Evolutionary conservation across 805 yeast genomes (phyloP).

Genomic region (Schizosaccharomyces lindneri): DNA sequence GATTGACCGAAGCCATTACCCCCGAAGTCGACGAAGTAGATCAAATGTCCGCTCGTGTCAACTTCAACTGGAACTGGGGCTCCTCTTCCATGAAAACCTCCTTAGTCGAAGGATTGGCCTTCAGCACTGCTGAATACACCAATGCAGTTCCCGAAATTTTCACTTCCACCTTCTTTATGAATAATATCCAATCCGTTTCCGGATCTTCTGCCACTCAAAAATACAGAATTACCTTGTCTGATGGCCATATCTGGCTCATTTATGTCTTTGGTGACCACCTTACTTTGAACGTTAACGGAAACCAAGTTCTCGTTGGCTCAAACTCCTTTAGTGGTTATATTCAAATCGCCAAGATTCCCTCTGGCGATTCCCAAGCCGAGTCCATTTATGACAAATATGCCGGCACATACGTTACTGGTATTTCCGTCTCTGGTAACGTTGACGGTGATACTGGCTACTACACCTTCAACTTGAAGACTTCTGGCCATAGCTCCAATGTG

Average conservation of each 20-base stretch:
- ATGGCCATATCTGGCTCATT: conserved; percentile 39
- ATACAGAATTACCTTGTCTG: conserved; percentile 28
- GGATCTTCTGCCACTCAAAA: conserved; percentile 23
- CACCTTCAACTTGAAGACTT: conserved; percentile 19
- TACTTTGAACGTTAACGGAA: conserved; percentile 13
- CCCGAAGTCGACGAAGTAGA: conserved; percentile 5
- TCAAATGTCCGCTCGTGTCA: conserved; percentile 9
- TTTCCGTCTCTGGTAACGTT: conserved; percentile 19
- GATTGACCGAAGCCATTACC: conserved; percentile 18
- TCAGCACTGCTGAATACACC: conserved; percentile 25
- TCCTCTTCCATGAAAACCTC: conserved; percentile 13
- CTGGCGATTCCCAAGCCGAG: conserved; percentile 10
- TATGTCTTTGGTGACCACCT: conserved; percentile 19
- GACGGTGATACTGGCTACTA: conserved; percentile 18
- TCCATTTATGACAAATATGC: conserved; percentile 31
- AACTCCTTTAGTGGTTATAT: conserved; percentile 25
- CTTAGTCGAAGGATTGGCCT: conserved; percentile 37
- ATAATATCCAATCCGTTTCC: conserved; percentile 28
- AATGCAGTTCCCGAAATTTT: conserved; percentile 10
- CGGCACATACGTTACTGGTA: conserved; percentile 32
- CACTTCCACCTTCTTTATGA: conserved; percentile 3
- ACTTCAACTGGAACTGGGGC: conserved; percentile 5
- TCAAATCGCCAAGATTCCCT: conserved; percentile 32
- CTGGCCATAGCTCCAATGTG: conserved; percentile 18
- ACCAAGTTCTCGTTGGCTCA: conserved; percentile 20